Conservation (phyloP, 2,329 filamentous ascomycete species). For the Cladophialophora yegresii region DNA sequence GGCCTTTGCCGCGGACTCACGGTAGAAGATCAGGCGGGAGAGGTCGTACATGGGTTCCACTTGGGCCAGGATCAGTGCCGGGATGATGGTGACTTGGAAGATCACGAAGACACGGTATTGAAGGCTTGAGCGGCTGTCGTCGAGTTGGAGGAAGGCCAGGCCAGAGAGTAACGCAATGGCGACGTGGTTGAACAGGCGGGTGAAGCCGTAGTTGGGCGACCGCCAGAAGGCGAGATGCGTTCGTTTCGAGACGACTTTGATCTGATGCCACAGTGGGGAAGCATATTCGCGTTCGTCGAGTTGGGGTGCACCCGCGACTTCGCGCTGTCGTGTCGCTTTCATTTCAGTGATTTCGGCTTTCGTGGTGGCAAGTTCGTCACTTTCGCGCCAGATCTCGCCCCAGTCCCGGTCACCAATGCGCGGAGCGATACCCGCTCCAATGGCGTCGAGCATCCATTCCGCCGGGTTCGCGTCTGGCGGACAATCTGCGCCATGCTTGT, state of each 20-base stretch:
- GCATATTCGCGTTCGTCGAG: constrained; percentile 74
- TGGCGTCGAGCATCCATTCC: constrained; percentile 57
- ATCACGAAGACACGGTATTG: constrained; percentile 88
- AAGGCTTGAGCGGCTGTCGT: constrained; percentile 72
- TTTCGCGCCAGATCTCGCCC: constrained; percentile 76
- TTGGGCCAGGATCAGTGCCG: constrained; percentile 78
- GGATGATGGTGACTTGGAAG: constrained; percentile 82
- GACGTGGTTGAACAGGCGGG: constrained; percentile 80
- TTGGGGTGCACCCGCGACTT: constrained; percentile 47
- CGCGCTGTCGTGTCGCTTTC: constrained; percentile 61
- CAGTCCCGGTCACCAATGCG: constrained; percentile 75
- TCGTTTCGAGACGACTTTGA: constrained; percentile 71
- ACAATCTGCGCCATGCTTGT: constrained; percentile 57
- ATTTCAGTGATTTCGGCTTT: constrained; percentile 69
- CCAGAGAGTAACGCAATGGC: constrained; percentile 76
- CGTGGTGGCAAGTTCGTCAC: constrained; percentile 66
- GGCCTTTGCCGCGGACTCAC: constrained; percentile 81
- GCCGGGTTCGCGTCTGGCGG: constrained; percentile 57
- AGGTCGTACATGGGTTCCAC: constrained; percentile 83
- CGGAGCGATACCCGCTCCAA: constrained; percentile 72
- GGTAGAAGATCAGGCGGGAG: constrained; percentile 78
- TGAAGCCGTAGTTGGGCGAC: constrained; percentile 85
- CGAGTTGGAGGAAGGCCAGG: constrained; percentile 75
- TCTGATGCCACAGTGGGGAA: constrained; percentile 75
- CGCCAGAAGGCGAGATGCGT: constrained; percentile 81